Evolutionary conservation across 78 protist genomes (phyloP).

Genomic region (Polysphondylium violaceum): DNA sequence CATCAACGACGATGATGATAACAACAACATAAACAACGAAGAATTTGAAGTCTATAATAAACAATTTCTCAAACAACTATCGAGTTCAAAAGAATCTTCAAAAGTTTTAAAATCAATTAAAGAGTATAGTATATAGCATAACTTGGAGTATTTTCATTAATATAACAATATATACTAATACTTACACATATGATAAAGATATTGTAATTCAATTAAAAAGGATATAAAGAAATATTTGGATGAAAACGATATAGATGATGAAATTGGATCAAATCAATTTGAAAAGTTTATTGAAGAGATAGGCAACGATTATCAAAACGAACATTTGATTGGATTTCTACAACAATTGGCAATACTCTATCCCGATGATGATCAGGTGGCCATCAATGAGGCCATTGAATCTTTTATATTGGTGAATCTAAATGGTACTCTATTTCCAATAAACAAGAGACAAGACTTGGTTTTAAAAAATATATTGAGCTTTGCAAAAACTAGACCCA

Average conservation of each 20-base stretch:
- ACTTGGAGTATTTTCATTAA: not conserved
- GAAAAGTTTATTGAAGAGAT: slow-evolving; percentile 18
- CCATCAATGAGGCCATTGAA: slow-evolving; percentile 48
- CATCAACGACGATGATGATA: not conserved
- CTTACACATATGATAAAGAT: not conserved
- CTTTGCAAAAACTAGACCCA: not conserved
- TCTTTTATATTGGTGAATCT: slow-evolving; percentile 12
- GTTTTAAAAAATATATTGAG: slow-evolving; percentile 14
- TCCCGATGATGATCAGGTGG: not conserved
- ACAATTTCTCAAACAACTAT: slow-evolving; percentile 16
- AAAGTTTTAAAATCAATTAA: not conserved
- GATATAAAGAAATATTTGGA: not conserved
- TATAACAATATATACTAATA: not conserved
- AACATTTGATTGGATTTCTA: not conserved
- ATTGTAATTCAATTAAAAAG: not conserved
- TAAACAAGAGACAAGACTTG: slow-evolving; percentile 23
- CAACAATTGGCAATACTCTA: not conserved
- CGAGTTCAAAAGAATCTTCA: slow-evolving; percentile 1
- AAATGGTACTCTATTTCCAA: slow-evolving; percentile 23
- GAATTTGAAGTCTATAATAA: slow-evolving; percentile 63
- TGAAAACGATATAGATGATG: not conserved
- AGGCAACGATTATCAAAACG: slow-evolving; percentile 15
- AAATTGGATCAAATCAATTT: not conserved
- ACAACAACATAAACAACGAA: slow-evolving; percentile 1
- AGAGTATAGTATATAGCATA: not conserved